Evolutionary conservation across 2,329 filamentous ascomycete genomes (phyloP).

Genomic region (Xylariales sp.): DNA sequence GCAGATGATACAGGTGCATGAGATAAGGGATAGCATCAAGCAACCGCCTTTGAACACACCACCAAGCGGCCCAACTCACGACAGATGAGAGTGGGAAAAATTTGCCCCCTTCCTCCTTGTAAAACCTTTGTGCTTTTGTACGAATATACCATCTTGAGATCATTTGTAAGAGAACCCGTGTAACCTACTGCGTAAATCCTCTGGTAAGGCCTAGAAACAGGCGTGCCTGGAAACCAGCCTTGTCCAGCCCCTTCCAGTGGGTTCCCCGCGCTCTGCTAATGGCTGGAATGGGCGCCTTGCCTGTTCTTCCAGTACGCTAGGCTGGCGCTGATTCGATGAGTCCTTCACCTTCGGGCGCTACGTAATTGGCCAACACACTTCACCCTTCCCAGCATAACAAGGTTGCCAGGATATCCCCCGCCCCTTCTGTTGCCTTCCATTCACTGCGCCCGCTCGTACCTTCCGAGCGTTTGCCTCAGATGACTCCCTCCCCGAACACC

Average conservation of each 20-base stretch:
- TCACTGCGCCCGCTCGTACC: slow-evolving; percentile 11
- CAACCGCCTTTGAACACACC: no score
- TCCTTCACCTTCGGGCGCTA: slow-evolving; percentile 2
- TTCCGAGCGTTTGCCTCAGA: slow-evolving; percentile 8
- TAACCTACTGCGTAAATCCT: background rate
- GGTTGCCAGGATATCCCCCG: background rate
- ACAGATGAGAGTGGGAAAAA: no score
- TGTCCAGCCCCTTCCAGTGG: slow-evolving; percentile 1
- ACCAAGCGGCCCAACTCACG: no score
- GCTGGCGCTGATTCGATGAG: slow-evolving; percentile 3
- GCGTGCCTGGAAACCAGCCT: background rate
- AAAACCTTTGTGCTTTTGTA: no score
- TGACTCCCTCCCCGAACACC: background rate
- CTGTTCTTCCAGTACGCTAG: background rate
- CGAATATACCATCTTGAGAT: no score
- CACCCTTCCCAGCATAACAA: background rate
- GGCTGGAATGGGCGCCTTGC: no score
- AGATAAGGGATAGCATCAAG: no score
- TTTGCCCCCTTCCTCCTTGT: no score
- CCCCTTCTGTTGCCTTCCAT: slow-evolving; percentile 24
- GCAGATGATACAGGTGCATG: no score
- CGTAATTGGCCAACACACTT: slow-evolving; percentile 5
- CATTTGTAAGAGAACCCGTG: no score
- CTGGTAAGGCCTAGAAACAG: background rate
- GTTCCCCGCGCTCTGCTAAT: background rate